Base-by-base conservation (phyloP, 441 rosid species). In the Pelargonium exstipulatum region DNA sequence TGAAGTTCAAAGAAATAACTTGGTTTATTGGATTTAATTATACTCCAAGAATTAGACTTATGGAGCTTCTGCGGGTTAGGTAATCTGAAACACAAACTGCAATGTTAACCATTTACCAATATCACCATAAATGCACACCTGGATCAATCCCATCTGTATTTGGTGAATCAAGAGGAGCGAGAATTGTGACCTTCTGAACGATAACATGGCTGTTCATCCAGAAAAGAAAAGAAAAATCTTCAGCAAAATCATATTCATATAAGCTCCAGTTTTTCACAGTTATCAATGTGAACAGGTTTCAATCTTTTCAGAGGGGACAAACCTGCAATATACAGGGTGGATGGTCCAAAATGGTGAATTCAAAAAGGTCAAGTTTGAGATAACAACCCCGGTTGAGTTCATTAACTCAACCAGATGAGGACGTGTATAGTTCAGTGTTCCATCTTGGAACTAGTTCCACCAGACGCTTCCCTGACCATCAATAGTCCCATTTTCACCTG, bases 261-360 rank as follows among this genome's bases (percentile, higher is more conserved):
- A 79, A 72, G 76, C 82, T 74, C 76, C 78, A 68, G 68, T 72
- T 53, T 69, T 64, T 62, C 35, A 29, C 35, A 29, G 35, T 29
- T 29, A 29, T 29, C 35, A 29, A 29, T 29, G 35, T 29, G 4
- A 29, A 29, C 35, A 29, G 35, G 5, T 1, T 8, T 35, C 5
- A 49, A 66, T 55, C 37, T 46, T 51, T 57, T 24, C 16, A 24
- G 67, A 70, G 69, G 73, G 66, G 66, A 82, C 85, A 63, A 74
- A 89, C 99, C 97, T 94, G 97, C 97, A 90, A 73, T 91, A 95
- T 48, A 95, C 96, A 17, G 99, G 99, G 73, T 95, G 97, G 81
- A 95, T 87, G 71, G 86, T 95, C 99, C 97, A 95, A 78, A 95
- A 91, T 13, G 99, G 99, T 1, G 99, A 90, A 77, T 95, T 85